These are phyloP conservation scores for Omphalotus olearius DNA, from an alignment of 1,284 basidiomycete species.

Conservation along the genomic window DNA sequence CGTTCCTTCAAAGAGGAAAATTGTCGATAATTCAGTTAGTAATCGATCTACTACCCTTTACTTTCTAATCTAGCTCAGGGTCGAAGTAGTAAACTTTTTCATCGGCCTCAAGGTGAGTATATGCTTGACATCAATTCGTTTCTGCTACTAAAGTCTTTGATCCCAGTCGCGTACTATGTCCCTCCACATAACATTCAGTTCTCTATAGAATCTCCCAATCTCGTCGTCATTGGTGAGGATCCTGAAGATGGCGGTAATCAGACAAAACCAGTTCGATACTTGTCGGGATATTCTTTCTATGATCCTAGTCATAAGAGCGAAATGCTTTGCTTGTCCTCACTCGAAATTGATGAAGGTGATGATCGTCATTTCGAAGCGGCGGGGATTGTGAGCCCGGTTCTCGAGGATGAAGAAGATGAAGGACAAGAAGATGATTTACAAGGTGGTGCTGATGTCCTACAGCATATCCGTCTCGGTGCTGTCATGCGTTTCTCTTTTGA, in stretches of 20 bases:
- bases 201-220: background rate
- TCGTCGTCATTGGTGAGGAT: constrained; percentile 28
- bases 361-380: constrained; percentile 27
- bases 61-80: background rate
- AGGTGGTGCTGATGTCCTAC: constrained; percentile 16
- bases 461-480: constrained; percentile 29
- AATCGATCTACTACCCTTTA: background rate
- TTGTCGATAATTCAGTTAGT: background rate
- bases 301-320: constrained; percentile 24
- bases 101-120: background rate
- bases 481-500: constrained; percentile 33
- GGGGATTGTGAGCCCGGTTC: constrained; percentile 27
- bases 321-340: constrained; percentile 24
- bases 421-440: constrained; percentile 36
- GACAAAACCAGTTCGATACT: constrained; percentile 30
- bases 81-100: background rate
- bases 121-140: background rate
- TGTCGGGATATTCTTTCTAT: constrained; percentile 38
- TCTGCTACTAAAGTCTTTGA: background rate
- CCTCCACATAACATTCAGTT: background rate
- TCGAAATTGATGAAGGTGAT: constrained; percentile 20
- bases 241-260: constrained; percentile 23
- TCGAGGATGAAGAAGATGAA: constrained; percentile 37
- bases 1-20: background rate
- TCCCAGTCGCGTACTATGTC: background rate